phyloP scores from a whole-genome alignment of 371 early-diverging fungal genomes.

The Syncephalastrum monosporum region DNA sequence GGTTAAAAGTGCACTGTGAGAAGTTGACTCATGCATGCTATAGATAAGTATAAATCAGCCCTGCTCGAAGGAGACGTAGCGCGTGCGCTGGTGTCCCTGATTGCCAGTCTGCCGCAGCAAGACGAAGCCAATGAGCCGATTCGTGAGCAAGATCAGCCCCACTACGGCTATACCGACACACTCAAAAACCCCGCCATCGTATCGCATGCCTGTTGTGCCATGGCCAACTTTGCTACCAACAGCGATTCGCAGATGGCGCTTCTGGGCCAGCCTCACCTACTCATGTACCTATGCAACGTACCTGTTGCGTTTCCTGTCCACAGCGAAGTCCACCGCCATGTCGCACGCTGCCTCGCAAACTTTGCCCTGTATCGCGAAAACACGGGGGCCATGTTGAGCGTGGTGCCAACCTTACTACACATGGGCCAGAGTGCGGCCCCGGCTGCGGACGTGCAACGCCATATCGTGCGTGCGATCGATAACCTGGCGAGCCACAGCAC shows the following conservation, averaged over 20 bases:
- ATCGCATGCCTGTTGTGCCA: constrained; percentile 60
- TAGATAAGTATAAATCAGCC: constrained; percentile 55
- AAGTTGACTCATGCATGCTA: not conserved
- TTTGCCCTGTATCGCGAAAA: constrained; percentile 56
- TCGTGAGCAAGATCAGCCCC: constrained; percentile 14
- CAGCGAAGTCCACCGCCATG: constrained; percentile 50
- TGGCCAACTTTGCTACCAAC: constrained; percentile 66
- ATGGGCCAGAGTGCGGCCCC: constrained; percentile 34
- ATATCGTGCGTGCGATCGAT: constrained; percentile 46
- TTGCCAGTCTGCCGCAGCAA: constrained; percentile 25
- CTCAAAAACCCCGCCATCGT: constrained; percentile 37
- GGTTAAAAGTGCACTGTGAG: not conserved
- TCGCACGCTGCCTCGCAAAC: constrained; percentile 58
- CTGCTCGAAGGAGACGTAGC: constrained; percentile 51
- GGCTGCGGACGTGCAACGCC: constrained; percentile 37
- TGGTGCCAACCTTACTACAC: constrained; percentile 45
- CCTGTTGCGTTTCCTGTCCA: constrained; percentile 31
- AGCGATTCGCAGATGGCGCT: constrained; percentile 57
- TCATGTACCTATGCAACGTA: constrained; percentile 41
- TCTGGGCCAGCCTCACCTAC: constrained; percentile 49
- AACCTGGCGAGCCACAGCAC: constrained; percentile 22
- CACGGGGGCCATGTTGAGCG: constrained; percentile 32
- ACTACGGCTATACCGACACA: constrained; percentile 9
- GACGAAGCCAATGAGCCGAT: constrained; percentile 4
- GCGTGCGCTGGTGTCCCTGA: constrained; percentile 40